Base-by-base conservation (phyloP, 805 yeast species). In the Millerago galiae region DNA sequence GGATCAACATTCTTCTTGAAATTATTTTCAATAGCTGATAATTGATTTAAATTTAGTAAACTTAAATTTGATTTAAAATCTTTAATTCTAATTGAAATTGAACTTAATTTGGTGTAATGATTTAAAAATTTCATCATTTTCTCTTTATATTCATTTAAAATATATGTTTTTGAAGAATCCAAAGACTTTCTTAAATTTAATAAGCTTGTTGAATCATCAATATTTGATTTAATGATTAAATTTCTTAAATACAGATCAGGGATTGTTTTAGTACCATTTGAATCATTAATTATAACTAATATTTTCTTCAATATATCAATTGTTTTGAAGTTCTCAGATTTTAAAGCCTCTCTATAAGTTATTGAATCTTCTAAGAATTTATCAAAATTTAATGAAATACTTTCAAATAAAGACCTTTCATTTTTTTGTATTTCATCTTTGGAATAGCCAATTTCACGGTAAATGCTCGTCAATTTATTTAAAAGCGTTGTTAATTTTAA, bases 371-470 rank as follows among this genome's bases (percentile, higher is more conserved):
- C 49, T 21, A 65, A 56, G 43, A 65, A 75, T 45, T 66, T 63
- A 16, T 66, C 59, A 26, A 79, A 74, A 2, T 79, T 72, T 24
- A 66, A 66, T 29, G 78, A 71, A 6, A 79, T 63, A 5, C 67
- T 67, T 13, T 61, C 67, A 49, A 78, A 77, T 12, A 79, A 70
- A 35, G 67, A 65, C 28, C 69, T 59, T 49, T 75, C 78, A 49
- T 75, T 78, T 30, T 59, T 59, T 12, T 70, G 54, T 2, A 75
- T 71, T 43, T 77, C 81, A 8, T 57, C 52, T n/a, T 66, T 56
- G 1, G 80, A 67, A 52, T 73, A 77, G 1, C 85, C 85, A 33
- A 79, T 78, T 44, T 68, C 71, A 37, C 64, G 63, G 54, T 77
- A 77, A 9, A 76, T 67, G 5, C 53, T 52, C 39, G 71, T 67